A percentile compares a stretch with the other conserved stretches of the same genome.
Conservation (phyloP, 805 yeast species). For the Wickerhamomyces queroliae region DNA sequence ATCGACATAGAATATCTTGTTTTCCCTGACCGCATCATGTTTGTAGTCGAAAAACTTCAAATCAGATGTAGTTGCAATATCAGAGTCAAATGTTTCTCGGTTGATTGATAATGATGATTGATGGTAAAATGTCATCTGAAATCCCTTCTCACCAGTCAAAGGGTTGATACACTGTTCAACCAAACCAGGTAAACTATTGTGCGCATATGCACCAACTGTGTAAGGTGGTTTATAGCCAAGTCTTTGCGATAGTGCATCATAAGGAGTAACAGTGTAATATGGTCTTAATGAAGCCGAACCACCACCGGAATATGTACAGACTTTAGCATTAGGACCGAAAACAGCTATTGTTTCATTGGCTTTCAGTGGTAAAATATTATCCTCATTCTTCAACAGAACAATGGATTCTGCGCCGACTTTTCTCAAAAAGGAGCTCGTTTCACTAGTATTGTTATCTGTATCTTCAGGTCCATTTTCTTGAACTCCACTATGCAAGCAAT, state of each 20-base stretch:
- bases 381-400: slow-evolving; percentile 53
- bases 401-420: slow-evolving; percentile 44
- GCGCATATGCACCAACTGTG: slow-evolving; percentile 31
- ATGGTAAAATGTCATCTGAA: slow-evolving; percentile 19
- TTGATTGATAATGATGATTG: slow-evolving; percentile 15
- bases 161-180: slow-evolving; percentile 22
- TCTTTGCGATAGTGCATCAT: slow-evolving; percentile 35
- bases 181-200: slow-evolving; percentile 28
- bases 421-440: slow-evolving; percentile 37
- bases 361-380: slow-evolving; percentile 39
- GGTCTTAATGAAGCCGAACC: slow-evolving; percentile 52
- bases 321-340: slow-evolving; percentile 55
- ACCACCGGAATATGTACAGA: slow-evolving; percentile 49
- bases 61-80: slow-evolving; percentile 15
- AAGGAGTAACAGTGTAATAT: slow-evolving; percentile 43
- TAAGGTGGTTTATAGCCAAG: slow-evolving; percentile 21
- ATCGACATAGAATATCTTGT: slow-evolving; percentile 35
- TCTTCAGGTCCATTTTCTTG: slow-evolving; percentile 19
- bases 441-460: slow-evolving; percentile 37
- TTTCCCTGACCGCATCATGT: slow-evolving; percentile 15
- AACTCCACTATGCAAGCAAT: slow-evolving; percentile 33
- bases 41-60: slow-evolving; percentile 25
- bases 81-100: slow-evolving; percentile 25
- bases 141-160: slow-evolving; percentile 20
- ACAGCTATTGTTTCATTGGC: slow-evolving; percentile 40